Base-by-base conservation (phyloP, 2,329 filamentous ascomycete genomes). In the Colletotrichum sansevieriae region DNA sequence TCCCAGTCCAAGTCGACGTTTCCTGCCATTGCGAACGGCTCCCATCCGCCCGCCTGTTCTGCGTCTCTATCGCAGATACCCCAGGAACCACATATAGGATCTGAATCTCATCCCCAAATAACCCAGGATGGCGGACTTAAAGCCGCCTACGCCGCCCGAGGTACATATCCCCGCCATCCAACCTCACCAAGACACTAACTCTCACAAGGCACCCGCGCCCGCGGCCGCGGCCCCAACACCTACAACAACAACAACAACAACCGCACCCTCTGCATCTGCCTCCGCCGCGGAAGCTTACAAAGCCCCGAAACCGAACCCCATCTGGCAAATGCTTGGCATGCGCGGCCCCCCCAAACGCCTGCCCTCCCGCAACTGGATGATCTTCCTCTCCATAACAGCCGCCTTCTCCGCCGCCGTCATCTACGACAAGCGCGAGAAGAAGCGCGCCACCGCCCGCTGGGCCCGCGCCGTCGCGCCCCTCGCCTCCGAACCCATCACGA, bases 351-450 rank as follows among this genome's bases (percentile, higher is more conserved):
- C 92, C 68, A 87, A 90, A 74, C 94, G 90, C 80, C 89, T 99
- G 18, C 96, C 96, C 8, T 98, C 95, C 18, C 92, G 96, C 70
- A 98, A 98, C 79, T 99, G 96, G 96, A 89, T 96, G 82, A 98
- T 99, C 76, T 99, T 99, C 83, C 90, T 95, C 80, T 85, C 91
- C 54, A 79, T 98, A 63, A 91, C 91, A 11, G 91, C 91, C 61
- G 88, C 92, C 54, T 92, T 97, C 77, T 89, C 93, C 6, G 90
- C 88, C 15, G 92, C 94, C 60, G 86, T 98, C 64, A 87, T 96
- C 77, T 98, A 99, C 84, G 96, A 99, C 81, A 93, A 93, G 76
- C 91, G 93, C 69, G 91, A 98, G 82, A 97, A 95, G 84, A 92
- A 91, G 75, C 90, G 90, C 71, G 90, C 91, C 61, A 95, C 96